Percentiles rank a stretch among this genome's conserved stretches.
Conservation (phyloP, 257 asterid genomes). For the Buddleja alternifolia region DNA sequence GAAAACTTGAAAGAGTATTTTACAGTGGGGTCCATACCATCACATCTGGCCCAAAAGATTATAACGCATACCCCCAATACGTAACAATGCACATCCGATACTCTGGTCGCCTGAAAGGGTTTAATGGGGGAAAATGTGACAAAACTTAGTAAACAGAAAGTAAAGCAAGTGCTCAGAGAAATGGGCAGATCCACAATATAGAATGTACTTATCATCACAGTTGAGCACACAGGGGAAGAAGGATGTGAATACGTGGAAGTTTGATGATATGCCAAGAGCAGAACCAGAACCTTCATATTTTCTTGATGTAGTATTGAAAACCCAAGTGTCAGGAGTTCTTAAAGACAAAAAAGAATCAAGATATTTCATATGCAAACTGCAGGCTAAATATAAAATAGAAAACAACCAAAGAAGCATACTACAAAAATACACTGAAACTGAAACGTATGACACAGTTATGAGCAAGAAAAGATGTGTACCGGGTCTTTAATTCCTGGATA, state of each 20-base stretch:
- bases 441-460: conserved; percentile 9
- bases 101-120: conserved; percentile 42
- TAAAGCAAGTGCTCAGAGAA: background rate
- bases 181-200: conserved; percentile 8
- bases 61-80: conserved; percentile 76
- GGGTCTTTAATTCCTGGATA: conserved; percentile 31
- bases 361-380: conserved; percentile 4
- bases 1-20: conserved; percentile 72
- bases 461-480: conserved; percentile 41
- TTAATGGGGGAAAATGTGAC: conserved; percentile 20
- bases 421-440: background rate
- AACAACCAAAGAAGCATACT: background rate
- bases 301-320: conserved; percentile 43
- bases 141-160: conserved; percentile 11
- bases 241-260: conserved; percentile 54
- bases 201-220: conserved; percentile 53
- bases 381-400: background rate
- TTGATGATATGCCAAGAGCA: conserved; percentile 66
- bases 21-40: conserved; percentile 77
- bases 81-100: conserved; percentile 64
- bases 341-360: background rate
- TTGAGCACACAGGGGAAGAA: conserved; percentile 49
- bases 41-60: conserved; percentile 67
- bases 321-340: conserved; percentile 8
- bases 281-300: conserved; percentile 42